Conservation (phyloP, 108 stramenopile species). For the Epithemia pelagica region DNA sequence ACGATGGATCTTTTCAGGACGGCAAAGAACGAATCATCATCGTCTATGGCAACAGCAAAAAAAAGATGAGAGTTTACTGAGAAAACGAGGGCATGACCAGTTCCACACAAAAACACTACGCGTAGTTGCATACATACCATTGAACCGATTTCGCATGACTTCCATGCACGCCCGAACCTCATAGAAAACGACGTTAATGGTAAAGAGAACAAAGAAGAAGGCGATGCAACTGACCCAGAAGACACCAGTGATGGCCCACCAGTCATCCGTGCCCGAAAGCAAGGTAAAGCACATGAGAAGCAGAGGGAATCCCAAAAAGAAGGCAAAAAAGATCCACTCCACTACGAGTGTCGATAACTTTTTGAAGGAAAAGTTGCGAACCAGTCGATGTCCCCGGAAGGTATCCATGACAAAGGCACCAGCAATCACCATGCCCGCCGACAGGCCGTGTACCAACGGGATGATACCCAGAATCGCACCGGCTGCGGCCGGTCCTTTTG, state of each 20-base stretch:
- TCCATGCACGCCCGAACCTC: constrained; percentile 39
- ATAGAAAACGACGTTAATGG: constrained; percentile 29
- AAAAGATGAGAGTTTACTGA: too few relatives aligned
- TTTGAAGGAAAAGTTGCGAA: constrained; percentile 23
- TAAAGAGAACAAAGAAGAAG: constrained; percentile 26
- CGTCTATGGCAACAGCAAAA: too few relatives aligned
- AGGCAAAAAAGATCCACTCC: constrained; percentile 31
- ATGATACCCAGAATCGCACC: constrained; percentile 41
- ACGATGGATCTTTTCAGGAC: constrained; percentile 15
- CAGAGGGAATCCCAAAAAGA: constrained; percentile 48
- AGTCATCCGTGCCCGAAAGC: constrained; percentile 26
- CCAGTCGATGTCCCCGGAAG: constrained; percentile 32
- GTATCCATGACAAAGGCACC: constrained; percentile 41
- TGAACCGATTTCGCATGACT: constrained; percentile 1
- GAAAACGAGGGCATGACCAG: too few relatives aligned
- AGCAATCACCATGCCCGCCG: constrained; percentile 52
- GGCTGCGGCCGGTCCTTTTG: constrained; percentile 11
- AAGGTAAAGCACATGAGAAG: constrained; percentile 26
- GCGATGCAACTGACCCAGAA: constrained; percentile 37
- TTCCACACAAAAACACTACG: too few relatives aligned
- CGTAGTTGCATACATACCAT: not conserved
- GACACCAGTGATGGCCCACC: constrained; percentile 44
- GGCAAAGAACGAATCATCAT: constrained; percentile 8
- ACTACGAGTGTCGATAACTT: constrained; percentile 2
- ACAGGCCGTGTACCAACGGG: constrained; percentile 38